Percentiles rank a stretch among this genome's conserved stretches.
These are phyloP conservation scores for Hypomyces rosellus DNA, from an alignment of 2,329 filamentous ascomycete species.

Conservation along the genomic window DNA sequence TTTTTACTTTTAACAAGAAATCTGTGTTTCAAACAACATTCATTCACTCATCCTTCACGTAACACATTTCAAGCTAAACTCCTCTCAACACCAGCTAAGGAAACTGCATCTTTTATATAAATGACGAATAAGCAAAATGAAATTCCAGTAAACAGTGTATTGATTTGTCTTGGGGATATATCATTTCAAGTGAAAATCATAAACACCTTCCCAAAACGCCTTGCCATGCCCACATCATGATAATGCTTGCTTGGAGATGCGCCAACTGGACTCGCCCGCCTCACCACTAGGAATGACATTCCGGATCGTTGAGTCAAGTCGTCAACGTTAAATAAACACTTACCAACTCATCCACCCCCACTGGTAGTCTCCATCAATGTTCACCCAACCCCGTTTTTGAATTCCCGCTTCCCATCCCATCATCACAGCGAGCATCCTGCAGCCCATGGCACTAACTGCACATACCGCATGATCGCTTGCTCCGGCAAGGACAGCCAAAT, in stretches of 20 bases:
- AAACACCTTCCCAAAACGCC: slow-evolving; percentile 8
- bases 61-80: neutral
- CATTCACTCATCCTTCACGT: neutral
- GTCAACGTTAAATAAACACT: neutral
- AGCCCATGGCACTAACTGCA: slow-evolving; percentile 66
- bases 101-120: too few relatives aligned
- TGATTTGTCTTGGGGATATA: too few relatives aligned
- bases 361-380: slow-evolving; percentile 66
- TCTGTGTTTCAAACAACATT: too few relatives aligned
- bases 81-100: neutral
- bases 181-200: too few relatives aligned
- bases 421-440: slow-evolving; percentile 74
- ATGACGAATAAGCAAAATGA: too few relatives aligned
- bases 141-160: too few relatives aligned
- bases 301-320: too few relatives aligned
- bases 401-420: slow-evolving; percentile 74
- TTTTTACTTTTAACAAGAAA: too few relatives aligned
- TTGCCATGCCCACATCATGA: slow-evolving; percentile 8
- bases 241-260: too few relatives aligned
- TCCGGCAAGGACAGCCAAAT: slow-evolving; percentile 65
- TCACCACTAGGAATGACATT: too few relatives aligned
- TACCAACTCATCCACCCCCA: slow-evolving; percentile 48
- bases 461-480: slow-evolving; percentile 69
- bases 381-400: slow-evolving; percentile 58
- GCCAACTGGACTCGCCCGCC: too few relatives aligned